Conservation (phyloP, 768 basidiomycete species). For the Leccinum olivaceopallidum region DNA sequence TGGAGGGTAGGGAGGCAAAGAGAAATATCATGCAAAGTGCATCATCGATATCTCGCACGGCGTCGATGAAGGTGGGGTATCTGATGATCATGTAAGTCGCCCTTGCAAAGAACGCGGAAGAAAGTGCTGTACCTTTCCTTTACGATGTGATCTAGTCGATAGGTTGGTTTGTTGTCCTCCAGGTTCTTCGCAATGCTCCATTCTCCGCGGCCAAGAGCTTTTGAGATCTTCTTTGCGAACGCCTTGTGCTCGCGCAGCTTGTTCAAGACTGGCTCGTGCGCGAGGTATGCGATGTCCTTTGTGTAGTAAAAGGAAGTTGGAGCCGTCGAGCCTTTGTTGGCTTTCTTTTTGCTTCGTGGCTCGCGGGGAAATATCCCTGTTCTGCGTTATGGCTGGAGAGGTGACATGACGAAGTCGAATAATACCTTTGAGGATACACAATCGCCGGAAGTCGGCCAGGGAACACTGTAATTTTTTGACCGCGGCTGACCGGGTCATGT, state of each 20-base stretch:
- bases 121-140: constrained; percentile 78
- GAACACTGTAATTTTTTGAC: constrained; percentile 97
- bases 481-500: constrained; percentile 86
- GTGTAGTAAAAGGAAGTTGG: constrained; percentile 98
- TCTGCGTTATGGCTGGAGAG: constrained; percentile 12
- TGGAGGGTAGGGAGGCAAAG: constrained; percentile 90
- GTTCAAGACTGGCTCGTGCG: constrained; percentile 92
- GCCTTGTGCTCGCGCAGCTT: constrained; percentile 97
- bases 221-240: constrained; percentile 94
- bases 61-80: constrained; percentile 96
- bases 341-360: constrained; percentile 85
- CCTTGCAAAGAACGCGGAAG: not conserved
- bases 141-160: constrained; percentile 92
- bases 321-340: constrained; percentile 96
- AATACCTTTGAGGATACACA: constrained; percentile 96
- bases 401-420: constrained; percentile 6
- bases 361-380: constrained; percentile 97
- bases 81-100: constrained; percentile 41
- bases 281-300: constrained; percentile 96
- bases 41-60: constrained; percentile 95
- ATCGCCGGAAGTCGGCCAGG: constrained; percentile 90
- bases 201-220: constrained; percentile 91
- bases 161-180: constrained; percentile 91
- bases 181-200: constrained; percentile 94
- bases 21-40: constrained; percentile 94